A percentile compares a stretch with the other conserved stretches of the same genome.
Conservation (phyloP, 2,329 filamentous ascomycete species). For the Sarocladiaceae sp. region DNA sequence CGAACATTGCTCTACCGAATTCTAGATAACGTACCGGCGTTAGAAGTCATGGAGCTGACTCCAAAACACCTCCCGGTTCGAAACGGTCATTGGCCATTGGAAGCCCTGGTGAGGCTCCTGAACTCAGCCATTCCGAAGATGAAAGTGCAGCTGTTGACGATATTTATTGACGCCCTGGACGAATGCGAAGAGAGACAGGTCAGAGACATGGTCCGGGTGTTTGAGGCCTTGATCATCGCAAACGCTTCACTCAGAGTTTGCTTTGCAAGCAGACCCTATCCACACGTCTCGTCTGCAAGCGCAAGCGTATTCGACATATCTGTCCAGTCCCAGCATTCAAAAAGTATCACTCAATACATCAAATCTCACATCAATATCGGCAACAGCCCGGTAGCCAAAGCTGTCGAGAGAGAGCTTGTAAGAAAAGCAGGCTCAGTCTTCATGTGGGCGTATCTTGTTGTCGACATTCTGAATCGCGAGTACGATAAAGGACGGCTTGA, state of each 20-base stretch:
- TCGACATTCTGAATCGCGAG: neutral
- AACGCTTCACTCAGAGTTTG: neutral
- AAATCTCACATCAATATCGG: neutral
- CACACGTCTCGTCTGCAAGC: neutral
- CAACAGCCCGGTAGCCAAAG: neutral
- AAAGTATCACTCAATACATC: neutral
- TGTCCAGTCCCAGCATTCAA: neutral
- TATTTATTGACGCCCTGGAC: conserved; percentile 8
- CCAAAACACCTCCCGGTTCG: too few relatives aligned
- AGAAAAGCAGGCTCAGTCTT: neutral
- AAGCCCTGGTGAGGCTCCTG: neutral
- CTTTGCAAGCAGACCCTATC: conserved; percentile 4
- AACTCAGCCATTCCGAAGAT: neutral
- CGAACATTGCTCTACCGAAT: neutral
- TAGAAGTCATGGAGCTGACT: too few relatives aligned
- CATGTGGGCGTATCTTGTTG: neutral
- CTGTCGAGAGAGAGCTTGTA: neutral
- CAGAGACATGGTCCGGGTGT: neutral
- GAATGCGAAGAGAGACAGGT: conserved; percentile 2
- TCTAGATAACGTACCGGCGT: neutral
- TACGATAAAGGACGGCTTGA: neutral
- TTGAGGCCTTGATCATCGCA: neutral
- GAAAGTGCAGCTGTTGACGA: neutral
- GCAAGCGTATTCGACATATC: neutral
- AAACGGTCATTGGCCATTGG: neutral